phyloP scores from a whole-genome alignment of 139 green algal species.

The Trebouxia sp. region DNA sequence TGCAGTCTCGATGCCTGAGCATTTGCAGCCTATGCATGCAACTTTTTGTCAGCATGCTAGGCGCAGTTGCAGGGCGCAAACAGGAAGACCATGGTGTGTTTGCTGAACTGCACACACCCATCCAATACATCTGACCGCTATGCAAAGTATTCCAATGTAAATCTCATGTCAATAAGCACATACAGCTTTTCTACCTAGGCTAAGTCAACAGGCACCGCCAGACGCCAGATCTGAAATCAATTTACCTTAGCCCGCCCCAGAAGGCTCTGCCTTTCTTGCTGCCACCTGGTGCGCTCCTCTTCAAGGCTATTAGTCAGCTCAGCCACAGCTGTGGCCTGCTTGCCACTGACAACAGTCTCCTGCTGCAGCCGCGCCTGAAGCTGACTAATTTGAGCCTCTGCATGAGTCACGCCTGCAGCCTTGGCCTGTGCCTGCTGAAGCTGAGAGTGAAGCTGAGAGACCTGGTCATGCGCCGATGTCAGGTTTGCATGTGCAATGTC shows the following conservation, averaged over 20 bases:
- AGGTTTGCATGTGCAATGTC: not conserved
- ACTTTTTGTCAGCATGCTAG: too few species aligned
- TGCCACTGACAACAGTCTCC: not conserved
- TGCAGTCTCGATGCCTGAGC: too few species aligned
- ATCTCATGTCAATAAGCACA: too few species aligned
- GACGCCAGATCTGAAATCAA: too few species aligned
- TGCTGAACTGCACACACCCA: too few species aligned
- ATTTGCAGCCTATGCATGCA: too few species aligned
- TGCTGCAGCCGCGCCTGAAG: not conserved
- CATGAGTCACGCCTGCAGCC: not conserved
- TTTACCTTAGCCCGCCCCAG: not conserved
- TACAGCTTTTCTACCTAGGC: too few species aligned
- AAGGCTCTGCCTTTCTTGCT: not conserved
- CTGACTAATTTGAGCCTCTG: not conserved
- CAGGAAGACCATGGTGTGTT: too few species aligned
- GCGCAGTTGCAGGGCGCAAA: too few species aligned
- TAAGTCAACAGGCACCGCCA: too few species aligned
- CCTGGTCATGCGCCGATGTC: not conserved
- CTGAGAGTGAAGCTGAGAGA: conserved; percentile 6
- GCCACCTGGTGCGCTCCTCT: not conserved
- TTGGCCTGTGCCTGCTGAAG: not conserved
- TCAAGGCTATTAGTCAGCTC: not conserved
- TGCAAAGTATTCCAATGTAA: too few species aligned
- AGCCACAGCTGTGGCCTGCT: conserved; percentile 14
- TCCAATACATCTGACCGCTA: too few species aligned